phyloP scores from a whole-genome alignment of 495 filamentous ascomycete genomes.

The Podospora didyma region DNA sequence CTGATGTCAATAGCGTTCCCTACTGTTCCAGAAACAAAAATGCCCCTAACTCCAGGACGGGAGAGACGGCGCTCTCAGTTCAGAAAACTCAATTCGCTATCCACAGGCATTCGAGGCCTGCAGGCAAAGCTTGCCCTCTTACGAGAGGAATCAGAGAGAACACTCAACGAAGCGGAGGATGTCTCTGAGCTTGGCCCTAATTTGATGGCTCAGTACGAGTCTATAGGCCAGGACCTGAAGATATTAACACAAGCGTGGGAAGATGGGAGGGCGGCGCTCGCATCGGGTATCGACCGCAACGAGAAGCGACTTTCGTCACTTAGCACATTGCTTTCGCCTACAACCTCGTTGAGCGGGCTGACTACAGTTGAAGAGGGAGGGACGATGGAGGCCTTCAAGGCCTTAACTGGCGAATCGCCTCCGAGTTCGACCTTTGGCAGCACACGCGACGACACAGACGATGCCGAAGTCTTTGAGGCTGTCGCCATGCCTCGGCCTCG shows the following conservation, averaged over 20 bases:
- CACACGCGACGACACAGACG: slow-evolving; percentile 36
- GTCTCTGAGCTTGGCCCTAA: slow-evolving; percentile 66
- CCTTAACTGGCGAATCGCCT: slow-evolving; percentile 63
- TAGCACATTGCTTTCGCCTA: slow-evolving; percentile 68
- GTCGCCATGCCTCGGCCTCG: slow-evolving; percentile 74
- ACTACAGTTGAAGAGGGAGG: slow-evolving; percentile 83
- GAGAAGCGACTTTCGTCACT: slow-evolving; percentile 68
- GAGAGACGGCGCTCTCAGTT: slow-evolving; percentile 82
- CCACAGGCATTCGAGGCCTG: slow-evolving; percentile 83
- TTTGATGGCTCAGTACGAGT: slow-evolving; percentile 87
- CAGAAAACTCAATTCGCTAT: slow-evolving; percentile 78
- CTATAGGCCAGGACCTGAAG: slow-evolving; percentile 82
- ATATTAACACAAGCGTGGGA: slow-evolving; percentile 89
- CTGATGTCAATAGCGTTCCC: slow-evolving; percentile 32
- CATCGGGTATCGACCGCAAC: slow-evolving; percentile 67
- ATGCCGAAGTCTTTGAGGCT: slow-evolving; percentile 87
- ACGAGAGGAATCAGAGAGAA: slow-evolving; percentile 80
- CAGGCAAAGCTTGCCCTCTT: slow-evolving; percentile 94
- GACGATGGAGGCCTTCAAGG: slow-evolving; percentile 63
- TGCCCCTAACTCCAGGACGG: slow-evolving; percentile 67
- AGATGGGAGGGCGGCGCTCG: slow-evolving; percentile 69
- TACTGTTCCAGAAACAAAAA: slow-evolving; percentile 51
- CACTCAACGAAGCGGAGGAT: slow-evolving; percentile 69
- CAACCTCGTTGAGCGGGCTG: slow-evolving; percentile 73
- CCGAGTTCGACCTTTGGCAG: slow-evolving; percentile 28